These are phyloP conservation scores for Sordariomycetes sp. DNA, from an alignment of 2,329 filamentous ascomycete species.

Conservation along the genomic window DNA sequence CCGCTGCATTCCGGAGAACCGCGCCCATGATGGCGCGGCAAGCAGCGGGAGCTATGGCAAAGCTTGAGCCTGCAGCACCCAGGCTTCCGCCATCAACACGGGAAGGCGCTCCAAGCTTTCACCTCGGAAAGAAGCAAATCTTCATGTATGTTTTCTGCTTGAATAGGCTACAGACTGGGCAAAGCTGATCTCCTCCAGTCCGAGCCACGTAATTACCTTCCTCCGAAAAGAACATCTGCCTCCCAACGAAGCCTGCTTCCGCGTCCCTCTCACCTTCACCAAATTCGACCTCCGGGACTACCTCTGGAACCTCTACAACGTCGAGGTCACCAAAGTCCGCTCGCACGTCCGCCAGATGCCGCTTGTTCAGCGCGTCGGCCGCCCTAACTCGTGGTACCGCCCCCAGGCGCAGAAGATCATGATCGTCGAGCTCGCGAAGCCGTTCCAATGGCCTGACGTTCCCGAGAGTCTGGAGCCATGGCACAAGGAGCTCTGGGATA, in stretches of 20 bases:
- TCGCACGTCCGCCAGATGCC: slow-evolving; percentile 62
- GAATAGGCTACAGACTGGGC: not conserved
- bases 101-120: slow-evolving; percentile 32
- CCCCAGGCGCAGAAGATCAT: slow-evolving; percentile 77
- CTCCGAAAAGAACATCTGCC: slow-evolving; percentile 63
- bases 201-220: slow-evolving; percentile 72
- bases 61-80: too few relatives aligned
- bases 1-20: too few relatives aligned
- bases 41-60: slow-evolving; percentile 25
- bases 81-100: too few relatives aligned
- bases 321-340: slow-evolving; percentile 64
- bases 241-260: slow-evolving; percentile 78
- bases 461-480: slow-evolving; percentile 55
- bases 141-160: slow-evolving; percentile 38
- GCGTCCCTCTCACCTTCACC: slow-evolving; percentile 84
- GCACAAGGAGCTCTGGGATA: slow-evolving; percentile 52
- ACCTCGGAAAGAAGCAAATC: slow-evolving; percentile 43
- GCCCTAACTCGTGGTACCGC: slow-evolving; percentile 54
- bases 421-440: slow-evolving; percentile 80
- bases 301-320: slow-evolving; percentile 75
- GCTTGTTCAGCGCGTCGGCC: slow-evolving; percentile 40
- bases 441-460: slow-evolving; percentile 78
- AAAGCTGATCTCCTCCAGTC: slow-evolving; percentile 40
- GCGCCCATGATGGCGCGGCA: slow-evolving; percentile 33
- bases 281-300: slow-evolving; percentile 97